Conservation (phyloP, 352 stramenopile species). For the Elongisporangium undulatum region DNA sequence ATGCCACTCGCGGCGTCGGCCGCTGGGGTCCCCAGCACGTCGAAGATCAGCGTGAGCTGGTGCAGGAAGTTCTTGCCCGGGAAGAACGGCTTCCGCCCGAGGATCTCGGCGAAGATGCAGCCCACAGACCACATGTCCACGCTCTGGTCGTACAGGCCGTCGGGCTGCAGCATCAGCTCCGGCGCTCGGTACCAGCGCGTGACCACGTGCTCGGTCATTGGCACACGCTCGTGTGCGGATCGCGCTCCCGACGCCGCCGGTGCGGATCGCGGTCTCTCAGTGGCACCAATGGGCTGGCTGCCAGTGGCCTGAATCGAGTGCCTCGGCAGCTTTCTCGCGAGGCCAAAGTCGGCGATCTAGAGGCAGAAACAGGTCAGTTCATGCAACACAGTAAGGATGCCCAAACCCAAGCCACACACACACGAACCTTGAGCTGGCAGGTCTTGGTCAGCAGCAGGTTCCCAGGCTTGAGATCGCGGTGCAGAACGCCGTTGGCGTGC, state of each 20-base stretch:
- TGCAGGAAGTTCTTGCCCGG: conserved; percentile 80
- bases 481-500: conserved; percentile 71
- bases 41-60: conserved; percentile 75
- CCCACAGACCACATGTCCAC: conserved; percentile 92
- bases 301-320: conserved; percentile 1
- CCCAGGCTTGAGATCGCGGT: conserved; percentile 80
- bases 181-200: conserved; percentile 90
- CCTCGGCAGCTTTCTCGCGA: conserved; percentile 54
- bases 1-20: conserved; percentile 37
- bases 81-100: conserved; percentile 70
- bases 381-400: neutral
- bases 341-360: conserved; percentile 70
- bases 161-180: conserved; percentile 89
- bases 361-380: neutral
- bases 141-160: conserved; percentile 82
- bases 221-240: conserved; percentile 20
- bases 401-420: neutral
- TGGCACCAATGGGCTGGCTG: neutral
- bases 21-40: conserved; percentile 63
- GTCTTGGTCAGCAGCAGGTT: conserved; percentile 80
- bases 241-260: conserved; percentile 17
- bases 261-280: conserved; percentile 43
- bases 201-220: conserved; percentile 84
- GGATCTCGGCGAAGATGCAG: conserved; percentile 80
- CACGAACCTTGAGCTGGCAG: conserved; percentile 57